These are phyloP conservation scores for Hypoxylon sp. DNA, from an alignment of 2,329 filamentous ascomycete genomes.

Conservation along the genomic window DNA sequence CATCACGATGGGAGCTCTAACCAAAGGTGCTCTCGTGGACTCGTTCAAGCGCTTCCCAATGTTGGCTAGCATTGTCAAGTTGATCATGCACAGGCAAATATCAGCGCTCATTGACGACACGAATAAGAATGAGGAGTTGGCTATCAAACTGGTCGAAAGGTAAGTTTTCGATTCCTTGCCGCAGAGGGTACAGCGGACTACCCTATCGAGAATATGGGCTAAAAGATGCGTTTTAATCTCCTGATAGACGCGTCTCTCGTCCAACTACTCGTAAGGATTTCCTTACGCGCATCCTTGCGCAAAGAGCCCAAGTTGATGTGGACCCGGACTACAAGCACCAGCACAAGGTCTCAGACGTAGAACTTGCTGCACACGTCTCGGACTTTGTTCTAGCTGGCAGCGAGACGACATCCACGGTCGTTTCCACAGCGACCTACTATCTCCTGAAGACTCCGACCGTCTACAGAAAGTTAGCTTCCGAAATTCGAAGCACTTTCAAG, in stretches of 20 bases:
- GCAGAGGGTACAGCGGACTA: not conserved
- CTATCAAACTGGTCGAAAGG: slow-evolving; percentile 22
- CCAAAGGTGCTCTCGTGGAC: slow-evolving; percentile 26
- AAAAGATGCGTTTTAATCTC: not conserved
- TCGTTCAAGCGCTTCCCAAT: slow-evolving; percentile 28
- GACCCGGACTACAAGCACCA: slow-evolving; percentile 22
- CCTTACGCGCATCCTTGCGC: slow-evolving; percentile 24
- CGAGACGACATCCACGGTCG: slow-evolving; percentile 26
- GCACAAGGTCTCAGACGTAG: slow-evolving; percentile 18
- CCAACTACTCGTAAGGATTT: slow-evolving; percentile 24
- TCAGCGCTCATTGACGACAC: slow-evolving; percentile 21
- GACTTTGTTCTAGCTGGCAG: slow-evolving; percentile 28
- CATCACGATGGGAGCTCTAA: slow-evolving; percentile 24
- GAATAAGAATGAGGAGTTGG: slow-evolving; percentile 26
- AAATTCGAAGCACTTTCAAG: slow-evolving; percentile 12
- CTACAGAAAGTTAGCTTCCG: not conserved
- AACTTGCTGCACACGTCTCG: slow-evolving; percentile 25
- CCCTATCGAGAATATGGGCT: slow-evolving; percentile 1
- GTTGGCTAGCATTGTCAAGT: slow-evolving; percentile 16
- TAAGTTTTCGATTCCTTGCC: slow-evolving; percentile 7
- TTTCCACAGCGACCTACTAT: slow-evolving; percentile 22
- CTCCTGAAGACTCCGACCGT: slow-evolving; percentile 5
- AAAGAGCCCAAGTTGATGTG: not conserved
- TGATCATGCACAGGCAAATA: slow-evolving; percentile 27
- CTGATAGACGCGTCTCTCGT: slow-evolving; percentile 19